Percentiles rank a stretch among this genome's conserved stretches.
phyloP scores from a whole-genome alignment of 352 stramenopile genomes.

The Globisporangium recalcitrans region DNA sequence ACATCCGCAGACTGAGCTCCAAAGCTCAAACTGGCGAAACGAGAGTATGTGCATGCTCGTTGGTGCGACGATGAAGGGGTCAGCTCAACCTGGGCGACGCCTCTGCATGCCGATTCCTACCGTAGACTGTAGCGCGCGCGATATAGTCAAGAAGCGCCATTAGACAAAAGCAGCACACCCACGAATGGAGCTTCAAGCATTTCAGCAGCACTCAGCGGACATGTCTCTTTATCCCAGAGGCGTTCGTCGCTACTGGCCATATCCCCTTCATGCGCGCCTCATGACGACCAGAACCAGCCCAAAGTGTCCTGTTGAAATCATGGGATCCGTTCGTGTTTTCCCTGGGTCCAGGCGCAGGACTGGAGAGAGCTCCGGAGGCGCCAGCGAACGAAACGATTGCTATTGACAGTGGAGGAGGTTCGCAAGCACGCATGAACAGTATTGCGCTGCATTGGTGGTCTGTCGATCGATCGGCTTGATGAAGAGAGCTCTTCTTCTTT shows the following conservation, averaged over 20 bases:
- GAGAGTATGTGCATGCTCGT: too few species aligned
- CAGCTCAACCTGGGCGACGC: too few species aligned
- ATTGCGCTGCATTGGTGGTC: neutral
- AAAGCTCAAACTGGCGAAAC: too few species aligned
- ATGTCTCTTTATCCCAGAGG: neutral
- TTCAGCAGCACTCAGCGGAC: neutral
- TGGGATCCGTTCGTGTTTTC: neutral
- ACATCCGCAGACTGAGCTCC: too few species aligned
- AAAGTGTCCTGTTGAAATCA: neutral
- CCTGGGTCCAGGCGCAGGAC: neutral
- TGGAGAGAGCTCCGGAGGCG: neutral
- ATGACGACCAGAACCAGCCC: neutral
- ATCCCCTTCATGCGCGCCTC: neutral
- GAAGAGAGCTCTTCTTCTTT: neutral
- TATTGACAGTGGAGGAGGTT: neutral
- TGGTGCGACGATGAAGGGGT: too few species aligned
- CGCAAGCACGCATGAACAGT: too few species aligned
- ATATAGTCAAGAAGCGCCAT: neutral
- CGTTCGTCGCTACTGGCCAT: neutral
- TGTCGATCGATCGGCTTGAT: neutral
- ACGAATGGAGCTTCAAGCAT: constrained; percentile 1
- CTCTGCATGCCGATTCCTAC: neutral
- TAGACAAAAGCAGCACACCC: neutral
- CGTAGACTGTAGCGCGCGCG: neutral
- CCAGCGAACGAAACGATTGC: neutral